phyloP scores from a whole-genome alignment of 805 yeast species.

The Saccharomycopsis babjevae region DNA sequence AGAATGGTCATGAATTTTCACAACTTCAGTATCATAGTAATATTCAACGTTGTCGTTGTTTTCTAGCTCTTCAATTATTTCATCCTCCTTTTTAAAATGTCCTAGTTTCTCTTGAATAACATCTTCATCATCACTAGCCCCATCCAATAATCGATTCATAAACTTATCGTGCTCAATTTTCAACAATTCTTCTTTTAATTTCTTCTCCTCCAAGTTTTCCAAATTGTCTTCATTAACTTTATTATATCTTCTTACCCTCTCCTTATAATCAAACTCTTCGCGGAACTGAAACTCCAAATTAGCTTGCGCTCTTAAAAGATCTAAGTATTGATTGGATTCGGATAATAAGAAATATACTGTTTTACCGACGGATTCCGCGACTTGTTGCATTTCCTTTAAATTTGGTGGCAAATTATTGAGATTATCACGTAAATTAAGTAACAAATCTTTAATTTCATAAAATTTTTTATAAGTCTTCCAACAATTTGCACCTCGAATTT shows the following conservation, averaged over 20 bases:
- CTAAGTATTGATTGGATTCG: conserved; percentile 54
- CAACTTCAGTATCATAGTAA: conserved; percentile 7
- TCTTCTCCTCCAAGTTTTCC: not conserved
- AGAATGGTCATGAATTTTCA: not conserved
- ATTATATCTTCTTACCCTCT: conserved; percentile 17
- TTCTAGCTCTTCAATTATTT: conserved; percentile 29
- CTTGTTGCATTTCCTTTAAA: conserved; percentile 4
- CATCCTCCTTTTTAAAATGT: conserved; percentile 24
- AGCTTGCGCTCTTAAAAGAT: conserved; percentile 47
- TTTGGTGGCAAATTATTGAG: conserved; percentile 5
- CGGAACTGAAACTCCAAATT: conserved; percentile 47
- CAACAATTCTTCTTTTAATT: conserved; percentile 14
- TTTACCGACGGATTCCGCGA: conserved; percentile 22
- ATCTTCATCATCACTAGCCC: conserved; percentile 44
- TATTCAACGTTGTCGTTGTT: conserved; percentile 4
- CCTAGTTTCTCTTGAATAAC: conserved; percentile 27
- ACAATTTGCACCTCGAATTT: conserved; percentile 8
- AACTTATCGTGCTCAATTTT: conserved; percentile 27
- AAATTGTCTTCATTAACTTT: conserved; percentile 27
- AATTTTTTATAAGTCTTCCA: conserved; percentile 16
- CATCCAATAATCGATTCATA: conserved; percentile 38
- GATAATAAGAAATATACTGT: conserved; percentile 39
- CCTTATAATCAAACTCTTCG: conserved; percentile 33
- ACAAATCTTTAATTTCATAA: conserved; percentile 28
- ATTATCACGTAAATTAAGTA: conserved; percentile 5